Evolutionary conservation across 1,284 basidiomycete species (phyloP), one percentile per base, ranked within the genome.

Genomic region (Ganoderma sp.): DNA sequence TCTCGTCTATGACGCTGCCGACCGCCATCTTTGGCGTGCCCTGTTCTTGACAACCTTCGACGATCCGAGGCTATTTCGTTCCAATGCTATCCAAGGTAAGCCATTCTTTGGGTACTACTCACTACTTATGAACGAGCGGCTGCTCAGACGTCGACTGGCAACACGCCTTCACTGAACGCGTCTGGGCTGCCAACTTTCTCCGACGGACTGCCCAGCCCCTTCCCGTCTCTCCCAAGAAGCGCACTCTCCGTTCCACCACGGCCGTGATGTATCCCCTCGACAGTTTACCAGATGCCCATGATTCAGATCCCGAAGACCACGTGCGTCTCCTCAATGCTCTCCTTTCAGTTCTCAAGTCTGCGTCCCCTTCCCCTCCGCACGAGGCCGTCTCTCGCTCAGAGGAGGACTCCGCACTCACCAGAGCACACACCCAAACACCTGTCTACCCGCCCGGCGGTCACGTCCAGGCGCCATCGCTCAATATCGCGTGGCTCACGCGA

Each of bases 11-110:
- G 73, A 73, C 8, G 76, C 81, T 0, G 56, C 75, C 0, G 84
- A 86, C 68, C 77, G 79, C 15, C 85, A 86, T 72, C 76, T 88
- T 17, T 88, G 86, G 86, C 78, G 85, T n/a, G 78, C 81, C 50
- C 75, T 87, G 19, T 87, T 84, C 73, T 77, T 87, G 10, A 74
- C 79, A 0, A 76, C 77, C 0, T 88, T 85, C 70, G 86, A 87
- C 67, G 83, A 87, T 63, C 85, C 85, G 1, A 52, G 64, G 10
- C 34, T 19, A 10, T 12, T 57, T 3, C 25, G 4, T 12, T 9
- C n/a, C 37, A 7, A n/a, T 19, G 10, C 12, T 9, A n/a, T 28
- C 8, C 19, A 22, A 42, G 41, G 58, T 60, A 39, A 39, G n/a
- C 39, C 8, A 8, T 57, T 12, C 1, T 25, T 3, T 3, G 2